Evolutionary conservation across 2,329 filamentous ascomycete species (phyloP), one percentile per base, ranked within the genome.

Genomic region (Lasiodiplodia citricola): DNA sequence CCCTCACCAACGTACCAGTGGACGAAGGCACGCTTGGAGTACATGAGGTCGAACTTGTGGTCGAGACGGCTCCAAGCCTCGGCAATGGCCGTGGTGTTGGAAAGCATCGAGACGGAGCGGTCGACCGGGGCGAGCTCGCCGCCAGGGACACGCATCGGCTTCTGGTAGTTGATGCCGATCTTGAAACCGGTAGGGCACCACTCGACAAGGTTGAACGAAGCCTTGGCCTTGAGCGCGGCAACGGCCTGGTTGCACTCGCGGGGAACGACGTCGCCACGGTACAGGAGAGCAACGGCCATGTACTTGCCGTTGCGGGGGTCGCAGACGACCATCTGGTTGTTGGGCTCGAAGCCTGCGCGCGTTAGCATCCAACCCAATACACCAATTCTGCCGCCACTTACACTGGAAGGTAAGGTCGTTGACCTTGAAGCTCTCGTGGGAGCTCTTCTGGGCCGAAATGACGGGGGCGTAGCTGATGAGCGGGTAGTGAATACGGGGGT

Each of bases 241-340:
- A 98, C 94, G 73, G 96, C 95, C 70, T 86, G 89, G 87, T 97
- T 93, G 74, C 93, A 92, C 79, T 98, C 95, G 86, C 97, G 96
- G 84, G 95, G 93, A 71, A 98, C 96, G 76, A 99, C 95, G 78
- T 98, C 96, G 83, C 95, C 96, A 81, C 95, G 95, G 90, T 99
- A 99, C 82, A 99, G 87, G 84, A 99, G 84, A 84, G 94, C 97
- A 77, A 94, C 97, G 73, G 95, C 95, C 95, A 99, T 99, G 90
- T 99, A 99, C 89, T 99, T 99, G 84, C 95, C 95, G 83, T 96
- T 94, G 80, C 94, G 94, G 76, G 95, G 95, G 82, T 99, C 96
- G 81, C 95, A 99, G 89, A 97, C 97, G 82, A 99, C 95, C 95
- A 99, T 99, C 91, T 99, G 95, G 90, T 97, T 97, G 90, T 97